Evolutionary conservation across 305 asterid genomes (phyloP).

Genomic region (Caryopteris hybrid): DNA sequence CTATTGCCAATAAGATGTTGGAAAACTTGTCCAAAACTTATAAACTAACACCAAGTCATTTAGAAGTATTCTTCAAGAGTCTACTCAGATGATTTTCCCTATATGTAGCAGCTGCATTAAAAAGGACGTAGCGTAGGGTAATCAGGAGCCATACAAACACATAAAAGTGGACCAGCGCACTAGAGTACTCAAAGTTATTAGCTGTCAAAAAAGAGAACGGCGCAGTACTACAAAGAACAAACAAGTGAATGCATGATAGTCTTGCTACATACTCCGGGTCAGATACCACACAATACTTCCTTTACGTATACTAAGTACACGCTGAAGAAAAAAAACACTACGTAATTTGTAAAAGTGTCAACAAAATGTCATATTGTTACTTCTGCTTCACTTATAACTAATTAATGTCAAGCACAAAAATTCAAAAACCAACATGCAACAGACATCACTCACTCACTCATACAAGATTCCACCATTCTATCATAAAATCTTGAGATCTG

Average conservation of each 20-base stretch:
- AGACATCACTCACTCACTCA: background rate
- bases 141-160: no score
- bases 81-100: background rate
- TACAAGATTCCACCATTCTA: background rate
- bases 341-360: background rate
- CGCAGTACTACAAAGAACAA: conserved; percentile 8
- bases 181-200: background rate
- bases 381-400: background rate
- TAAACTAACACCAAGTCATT: background rate
- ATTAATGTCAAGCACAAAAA: no score
- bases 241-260: background rate
- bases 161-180: background rate
- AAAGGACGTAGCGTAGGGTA: no score
- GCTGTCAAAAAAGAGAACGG: background rate
- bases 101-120: background rate
- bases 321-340: background rate
- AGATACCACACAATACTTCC: background rate
- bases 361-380: background rate
- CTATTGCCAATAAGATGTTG: background rate
- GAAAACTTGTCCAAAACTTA: background rate
- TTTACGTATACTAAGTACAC: background rate
- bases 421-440: background rate
- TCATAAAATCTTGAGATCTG: background rate
- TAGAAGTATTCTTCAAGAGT: conserved; percentile 8
- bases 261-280: background rate